Conservation (phyloP, 306 rosid genomes). For the Cucumis melo region DNA sequence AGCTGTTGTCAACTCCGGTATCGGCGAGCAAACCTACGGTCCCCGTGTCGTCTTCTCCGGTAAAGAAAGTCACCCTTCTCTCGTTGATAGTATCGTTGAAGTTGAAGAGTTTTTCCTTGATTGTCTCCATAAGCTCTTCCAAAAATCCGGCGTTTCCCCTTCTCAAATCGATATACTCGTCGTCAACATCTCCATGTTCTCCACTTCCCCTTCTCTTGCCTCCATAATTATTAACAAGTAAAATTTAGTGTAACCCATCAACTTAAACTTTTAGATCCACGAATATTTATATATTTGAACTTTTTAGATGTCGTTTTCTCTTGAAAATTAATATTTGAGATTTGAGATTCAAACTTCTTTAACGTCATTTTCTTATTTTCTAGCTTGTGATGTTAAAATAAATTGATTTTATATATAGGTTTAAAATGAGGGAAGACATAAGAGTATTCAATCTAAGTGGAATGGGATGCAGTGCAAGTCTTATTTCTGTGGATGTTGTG, state of each 20-base stretch:
- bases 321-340: too few species aligned
- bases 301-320: neutral
- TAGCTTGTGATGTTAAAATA: too few species aligned
- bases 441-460: slow-evolving; percentile 7
- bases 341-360: too few species aligned
- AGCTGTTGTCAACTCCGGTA: slow-evolving; percentile 79
- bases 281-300: too few species aligned
- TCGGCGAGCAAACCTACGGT: slow-evolving; percentile 82
- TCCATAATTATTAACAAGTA: slow-evolving; percentile 31
- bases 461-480: slow-evolving; percentile 10
- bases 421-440: slow-evolving; percentile 58
- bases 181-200: slow-evolving; percentile 60
- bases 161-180: slow-evolving; percentile 67
- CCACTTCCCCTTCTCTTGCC: slow-evolving; percentile 48
- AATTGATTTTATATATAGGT: slow-evolving; percentile 1
- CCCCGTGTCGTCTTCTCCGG: slow-evolving; percentile 51
- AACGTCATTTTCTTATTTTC: too few species aligned
- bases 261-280: neutral
- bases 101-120: slow-evolving; percentile 71
- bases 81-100: slow-evolving; percentile 32
- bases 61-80: slow-evolving; percentile 33
- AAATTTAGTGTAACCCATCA: neutral
- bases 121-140: slow-evolving; percentile 37
- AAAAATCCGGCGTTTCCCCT: slow-evolving; percentile 30
- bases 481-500: neutral